These are phyloP conservation scores for Cutaneotrichosporon curvatum DNA, from an alignment of 1,284 basidiomycete genomes.

Conservation along the genomic window DNA sequence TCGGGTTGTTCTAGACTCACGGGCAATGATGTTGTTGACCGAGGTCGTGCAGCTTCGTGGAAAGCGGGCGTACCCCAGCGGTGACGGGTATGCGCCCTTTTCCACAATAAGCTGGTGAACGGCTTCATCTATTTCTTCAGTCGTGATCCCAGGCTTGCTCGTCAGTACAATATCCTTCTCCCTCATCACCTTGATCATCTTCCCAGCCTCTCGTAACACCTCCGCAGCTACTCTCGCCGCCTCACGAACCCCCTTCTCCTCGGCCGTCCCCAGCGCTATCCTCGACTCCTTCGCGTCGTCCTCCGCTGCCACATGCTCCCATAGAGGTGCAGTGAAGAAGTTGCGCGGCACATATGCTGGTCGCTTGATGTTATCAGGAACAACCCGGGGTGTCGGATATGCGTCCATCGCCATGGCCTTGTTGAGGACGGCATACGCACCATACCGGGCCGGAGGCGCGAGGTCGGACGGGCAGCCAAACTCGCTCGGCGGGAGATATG, in stretches of 20 bases:
- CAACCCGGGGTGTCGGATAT: constrained; percentile 48
- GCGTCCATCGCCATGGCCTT: constrained; percentile 24
- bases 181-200: constrained; percentile 54
- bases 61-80: constrained; percentile 70
- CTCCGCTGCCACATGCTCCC: constrained; percentile 49
- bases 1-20: constrained; percentile 25
- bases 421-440: constrained; percentile 29
- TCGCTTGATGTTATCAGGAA: constrained; percentile 56
- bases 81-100: constrained; percentile 77
- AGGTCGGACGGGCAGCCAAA: too few species aligned
- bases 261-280: constrained; percentile 55
- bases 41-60: constrained; percentile 79
- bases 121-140: constrained; percentile 61
- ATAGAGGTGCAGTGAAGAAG: constrained; percentile 38
- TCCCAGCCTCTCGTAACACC: constrained; percentile 56
- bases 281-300: constrained; percentile 35
- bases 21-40: constrained; percentile 60
- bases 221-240: constrained; percentile 59
- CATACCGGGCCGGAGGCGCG: constrained; percentile 18
- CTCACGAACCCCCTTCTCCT: constrained; percentile 55
- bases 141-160: constrained; percentile 67
- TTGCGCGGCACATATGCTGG: constrained; percentile 57
- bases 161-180: constrained; percentile 12
- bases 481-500: too few species aligned
- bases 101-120: constrained; percentile 65